phyloP scores from a whole-genome alignment of 2,329 filamentous ascomycete genomes.

The Fusarium equiseti region DNA sequence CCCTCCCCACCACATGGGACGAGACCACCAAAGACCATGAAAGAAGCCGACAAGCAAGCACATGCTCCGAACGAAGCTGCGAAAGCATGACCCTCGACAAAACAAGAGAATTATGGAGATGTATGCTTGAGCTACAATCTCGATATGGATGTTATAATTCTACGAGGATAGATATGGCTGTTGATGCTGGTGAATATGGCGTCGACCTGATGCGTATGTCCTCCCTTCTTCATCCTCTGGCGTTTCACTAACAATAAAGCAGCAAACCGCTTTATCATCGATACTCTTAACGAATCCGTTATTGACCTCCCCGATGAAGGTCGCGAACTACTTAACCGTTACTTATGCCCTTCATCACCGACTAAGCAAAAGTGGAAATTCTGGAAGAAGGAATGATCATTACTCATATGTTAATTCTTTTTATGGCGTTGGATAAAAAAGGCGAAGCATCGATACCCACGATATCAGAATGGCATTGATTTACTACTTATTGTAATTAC shows the following conservation, averaged over 20 bases:
- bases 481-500: constrained; percentile 9
- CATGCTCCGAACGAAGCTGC: constrained; percentile 49
- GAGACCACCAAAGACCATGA: constrained; percentile 25
- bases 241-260: neutral
- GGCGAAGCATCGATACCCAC: constrained; percentile 31
- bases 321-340: constrained; percentile 52
- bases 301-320: constrained; percentile 54
- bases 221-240: fast-evolving
- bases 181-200: constrained; percentile 56
- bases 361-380: constrained; percentile 47
- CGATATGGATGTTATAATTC: constrained; percentile 64
- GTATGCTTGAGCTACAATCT: constrained; percentile 62
- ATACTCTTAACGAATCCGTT: constrained; percentile 55
- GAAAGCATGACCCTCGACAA: constrained; percentile 54
- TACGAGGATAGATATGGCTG: constrained; percentile 61
- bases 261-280: constrained; percentile 58
- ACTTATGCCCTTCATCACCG: constrained; percentile 38
- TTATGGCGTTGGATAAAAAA: constrained; percentile 13
- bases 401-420: neutral
- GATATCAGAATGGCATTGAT: constrained; percentile 34
- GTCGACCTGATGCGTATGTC: constrained; percentile 60
- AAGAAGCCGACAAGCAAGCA: constrained; percentile 45
- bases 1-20: constrained; percentile 25
- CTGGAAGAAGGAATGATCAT: constrained; percentile 46
- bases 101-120: constrained; percentile 59